Conservation (phyloP, 495 filamentous ascomycete genomes). For the Aspergillus taichungensis region DNA sequence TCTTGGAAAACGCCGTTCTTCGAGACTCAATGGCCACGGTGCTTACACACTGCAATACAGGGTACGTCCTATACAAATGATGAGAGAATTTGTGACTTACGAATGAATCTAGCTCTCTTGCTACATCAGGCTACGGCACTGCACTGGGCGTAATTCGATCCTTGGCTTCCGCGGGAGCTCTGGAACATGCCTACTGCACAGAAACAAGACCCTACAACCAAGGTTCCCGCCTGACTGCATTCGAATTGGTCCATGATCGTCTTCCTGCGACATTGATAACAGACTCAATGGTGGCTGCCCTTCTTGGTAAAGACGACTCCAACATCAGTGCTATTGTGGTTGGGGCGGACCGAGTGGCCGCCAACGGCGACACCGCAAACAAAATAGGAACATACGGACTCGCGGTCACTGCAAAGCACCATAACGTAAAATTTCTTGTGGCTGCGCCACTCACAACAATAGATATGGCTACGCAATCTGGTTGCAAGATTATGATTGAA, state of each 20-base stretch:
- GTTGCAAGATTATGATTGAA: constrained; percentile 77
- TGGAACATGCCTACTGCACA: constrained; percentile 85
- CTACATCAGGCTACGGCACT: constrained; percentile 93
- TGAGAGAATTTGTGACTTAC: neutral
- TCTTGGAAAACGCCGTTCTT: constrained; percentile 42
- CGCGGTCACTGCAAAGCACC: constrained; percentile 75
- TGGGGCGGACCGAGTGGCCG: constrained; percentile 88
- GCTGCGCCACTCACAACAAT: constrained; percentile 93
- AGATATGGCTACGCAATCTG: constrained; percentile 69
- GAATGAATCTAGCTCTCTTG: constrained; percentile 56
- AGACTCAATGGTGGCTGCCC: constrained; percentile 88
- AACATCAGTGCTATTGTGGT: constrained; percentile 82
- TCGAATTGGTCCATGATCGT: constrained; percentile 84
- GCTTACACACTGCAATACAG: constrained; percentile 95
- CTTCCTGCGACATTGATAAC: constrained; percentile 93
- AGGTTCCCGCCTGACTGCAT: constrained; percentile 88
- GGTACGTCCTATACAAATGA: constrained; percentile 39
- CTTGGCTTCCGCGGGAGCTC: constrained; percentile 51
- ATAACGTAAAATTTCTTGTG: constrained; percentile 89
- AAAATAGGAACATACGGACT: constrained; percentile 96
- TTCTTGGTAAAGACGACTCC: constrained; percentile 53
- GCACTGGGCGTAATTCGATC: constrained; percentile 88
- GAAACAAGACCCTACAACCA: constrained; percentile 98
- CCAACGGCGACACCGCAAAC: constrained; percentile 96
- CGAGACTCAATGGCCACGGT: constrained; percentile 50